Evolutionary conservation across 345 rosid genomes (phyloP).

Genomic region (Murraya paniculata): DNA sequence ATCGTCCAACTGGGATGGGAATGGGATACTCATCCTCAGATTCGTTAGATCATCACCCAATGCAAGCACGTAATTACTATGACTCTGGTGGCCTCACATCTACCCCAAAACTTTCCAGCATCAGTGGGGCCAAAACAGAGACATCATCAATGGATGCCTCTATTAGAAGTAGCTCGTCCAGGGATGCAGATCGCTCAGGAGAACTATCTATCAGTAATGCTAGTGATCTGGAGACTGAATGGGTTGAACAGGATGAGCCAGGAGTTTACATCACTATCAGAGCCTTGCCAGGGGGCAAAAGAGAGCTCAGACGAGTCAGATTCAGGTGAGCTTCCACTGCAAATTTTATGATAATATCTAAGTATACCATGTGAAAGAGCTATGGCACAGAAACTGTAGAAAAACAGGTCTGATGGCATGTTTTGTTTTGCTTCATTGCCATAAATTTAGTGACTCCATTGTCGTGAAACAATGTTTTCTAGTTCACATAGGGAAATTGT

Average conservation of each 20-base stretch:
- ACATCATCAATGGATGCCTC: constrained; percentile 88
- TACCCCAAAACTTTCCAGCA: constrained; percentile 92
- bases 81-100: constrained; percentile 73
- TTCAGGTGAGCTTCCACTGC: constrained; percentile 65
- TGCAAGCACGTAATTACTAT: constrained; percentile 54
- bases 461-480: not conserved
- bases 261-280: constrained; percentile 96
- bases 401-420: not conserved
- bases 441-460: not conserved
- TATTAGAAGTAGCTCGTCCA: constrained; percentile 83
- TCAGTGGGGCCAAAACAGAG: constrained; percentile 88
- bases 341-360: constrained; percentile 15
- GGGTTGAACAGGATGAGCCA: constrained; percentile 97
- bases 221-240: constrained; percentile 80
- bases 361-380: not conserved
- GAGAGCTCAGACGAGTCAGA: constrained; percentile 95
- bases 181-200: constrained; percentile 86
- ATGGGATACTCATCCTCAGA: constrained; percentile 83
- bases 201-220: constrained; percentile 86
- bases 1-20: constrained; percentile 56
- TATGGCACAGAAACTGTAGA: not conserved
- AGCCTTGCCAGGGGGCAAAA: constrained; percentile 70
- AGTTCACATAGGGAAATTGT: not conserved
- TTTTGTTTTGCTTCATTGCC: not conserved
- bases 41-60: constrained; percentile 63